phyloP scores from a whole-genome alignment of 805 yeast species.

The Wickerhamiella vanderwaltii region DNA sequence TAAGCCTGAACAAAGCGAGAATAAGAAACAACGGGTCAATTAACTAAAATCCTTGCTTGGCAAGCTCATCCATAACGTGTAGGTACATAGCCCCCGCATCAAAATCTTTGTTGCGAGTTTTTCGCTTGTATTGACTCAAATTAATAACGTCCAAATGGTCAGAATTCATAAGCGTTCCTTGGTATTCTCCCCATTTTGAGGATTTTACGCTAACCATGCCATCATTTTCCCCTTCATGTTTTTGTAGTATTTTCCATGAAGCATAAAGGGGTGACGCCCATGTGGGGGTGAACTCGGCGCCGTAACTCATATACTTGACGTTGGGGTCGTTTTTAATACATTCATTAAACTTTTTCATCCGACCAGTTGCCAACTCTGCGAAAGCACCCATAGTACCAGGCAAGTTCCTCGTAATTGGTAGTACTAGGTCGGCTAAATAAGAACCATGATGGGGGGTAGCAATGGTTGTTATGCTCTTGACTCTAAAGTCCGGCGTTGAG shows the following conservation, averaged over 20 bases:
- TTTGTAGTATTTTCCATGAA: slow-evolving; percentile 52
- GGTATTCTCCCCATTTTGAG: slow-evolving; percentile 71
- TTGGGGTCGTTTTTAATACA: slow-evolving; percentile 41
- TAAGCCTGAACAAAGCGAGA: too few species aligned
- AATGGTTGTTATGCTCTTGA: slow-evolving; percentile 68
- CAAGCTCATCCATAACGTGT: slow-evolving; percentile 52
- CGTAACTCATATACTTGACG: slow-evolving; percentile 72
- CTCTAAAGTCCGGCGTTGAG: slow-evolving; percentile 37
- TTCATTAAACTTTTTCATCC: slow-evolving; percentile 42
- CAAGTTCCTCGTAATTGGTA: slow-evolving; percentile 23
- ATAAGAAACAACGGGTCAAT: too few species aligned
- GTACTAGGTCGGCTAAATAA: slow-evolving; percentile 61
- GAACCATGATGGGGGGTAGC: slow-evolving; percentile 87
- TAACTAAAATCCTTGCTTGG: slow-evolving; percentile 45
- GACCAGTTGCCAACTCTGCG: slow-evolving; percentile 51
- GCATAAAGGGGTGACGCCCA: slow-evolving; percentile 49
- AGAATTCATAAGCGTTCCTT: slow-evolving; percentile 64
- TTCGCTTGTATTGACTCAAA: slow-evolving; percentile 34
- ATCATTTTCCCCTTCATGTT: slow-evolving; percentile 52
- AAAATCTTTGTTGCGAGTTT: slow-evolving; percentile 32
- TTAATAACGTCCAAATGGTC: slow-evolving; percentile 83
- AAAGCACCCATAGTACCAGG: slow-evolving; percentile 32
- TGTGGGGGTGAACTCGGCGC: slow-evolving; percentile 56
- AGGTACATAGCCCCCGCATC: slow-evolving; percentile 60
- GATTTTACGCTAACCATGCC: slow-evolving; percentile 75